These are phyloP conservation scores for Boletellus emodensis DNA, from an alignment of 768 basidiomycete species.

Conservation along the genomic window DNA sequence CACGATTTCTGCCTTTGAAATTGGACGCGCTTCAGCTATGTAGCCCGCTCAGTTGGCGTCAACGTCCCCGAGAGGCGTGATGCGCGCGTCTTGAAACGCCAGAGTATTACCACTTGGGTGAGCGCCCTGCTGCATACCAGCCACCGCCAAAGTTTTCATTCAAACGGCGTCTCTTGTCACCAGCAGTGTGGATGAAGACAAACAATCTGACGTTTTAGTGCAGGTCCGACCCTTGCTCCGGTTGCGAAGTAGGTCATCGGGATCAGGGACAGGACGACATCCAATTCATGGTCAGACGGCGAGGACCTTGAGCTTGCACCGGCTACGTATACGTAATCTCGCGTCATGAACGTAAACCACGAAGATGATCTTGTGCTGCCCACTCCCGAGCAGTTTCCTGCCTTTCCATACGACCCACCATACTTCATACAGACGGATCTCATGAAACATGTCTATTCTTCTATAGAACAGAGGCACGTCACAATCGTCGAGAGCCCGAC, in stretches of 20 bases:
- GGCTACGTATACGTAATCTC: neutral
- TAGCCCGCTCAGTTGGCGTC: too few species aligned
- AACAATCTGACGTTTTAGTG: neutral
- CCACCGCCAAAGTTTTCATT: too few species aligned
- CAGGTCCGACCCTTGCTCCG: neutral
- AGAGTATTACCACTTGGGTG: too few species aligned
- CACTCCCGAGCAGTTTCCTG: constrained; percentile 65
- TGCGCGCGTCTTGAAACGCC: too few species aligned
- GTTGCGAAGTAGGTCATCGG: neutral
- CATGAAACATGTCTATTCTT: constrained; percentile 81
- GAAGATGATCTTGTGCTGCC: constrained; percentile 37
- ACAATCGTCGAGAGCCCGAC: constrained; percentile 88
- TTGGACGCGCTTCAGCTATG: too few species aligned
- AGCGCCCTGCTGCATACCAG: too few species aligned
- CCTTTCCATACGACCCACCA: constrained; percentile 81
- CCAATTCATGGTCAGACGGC: too few species aligned
- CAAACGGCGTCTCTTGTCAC: too few species aligned
- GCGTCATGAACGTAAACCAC: constrained; percentile 9
- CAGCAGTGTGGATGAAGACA: neutral
- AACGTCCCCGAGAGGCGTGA: too few species aligned
- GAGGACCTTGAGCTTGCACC: too few species aligned
- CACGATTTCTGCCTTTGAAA: too few species aligned
- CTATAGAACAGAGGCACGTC: constrained; percentile 71
- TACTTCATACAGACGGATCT: constrained; percentile 83
- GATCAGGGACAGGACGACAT: neutral